Base-by-base conservation (phyloP, 208 protist species). In the Plasmodiophora brassicae region DNA sequence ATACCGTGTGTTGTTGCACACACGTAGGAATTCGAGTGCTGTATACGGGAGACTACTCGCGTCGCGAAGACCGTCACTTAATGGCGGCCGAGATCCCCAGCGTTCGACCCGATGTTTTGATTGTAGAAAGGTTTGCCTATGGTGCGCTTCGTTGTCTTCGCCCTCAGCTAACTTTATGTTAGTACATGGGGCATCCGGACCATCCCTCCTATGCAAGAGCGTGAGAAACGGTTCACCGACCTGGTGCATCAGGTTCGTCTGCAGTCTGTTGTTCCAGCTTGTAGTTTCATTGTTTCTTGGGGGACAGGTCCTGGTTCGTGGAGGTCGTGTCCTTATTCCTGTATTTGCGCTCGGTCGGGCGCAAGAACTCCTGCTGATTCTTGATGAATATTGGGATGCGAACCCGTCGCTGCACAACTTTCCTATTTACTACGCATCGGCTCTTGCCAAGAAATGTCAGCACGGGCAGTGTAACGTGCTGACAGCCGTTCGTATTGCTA, bases 351-450 rank as follows among this genome's bases (percentile, higher is more conserved):
- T 99, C 36, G 98, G 98, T 39, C 87, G 95, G 46, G 93, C 96
- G 38, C 98, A 99, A 93, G 98, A 99, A 90, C 93, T 99, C 28
- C 92, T 99, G 14, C 93, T 99, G 25, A 99, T 99, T 92, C 92
- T 99, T 10, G 97, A 99, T 87, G 97, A 99, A 88, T 99, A 96
- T 90, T 99, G 98, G 98, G 95, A 97, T 28, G 90, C 87, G 20
- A 96, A 99, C 88, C 95, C 95, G 88, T 94, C 98, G 91, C 93
- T 99, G 88, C 97, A 99, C 88, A 90, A 95, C 72, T 95, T 99
- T 41, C 97, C 97, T 0, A 98, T 99, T 85, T 99, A 99, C 92
- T 99, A 98, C 92, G 97, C 97, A 54, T 98, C 96, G 53, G 97
- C 95, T 0, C 91, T 99, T 35, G 97, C 97, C 1, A 97, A 97